These are phyloP conservation scores for Murraya paniculata DNA, from an alignment of 345 rosid genomes.

Conservation along the genomic window DNA sequence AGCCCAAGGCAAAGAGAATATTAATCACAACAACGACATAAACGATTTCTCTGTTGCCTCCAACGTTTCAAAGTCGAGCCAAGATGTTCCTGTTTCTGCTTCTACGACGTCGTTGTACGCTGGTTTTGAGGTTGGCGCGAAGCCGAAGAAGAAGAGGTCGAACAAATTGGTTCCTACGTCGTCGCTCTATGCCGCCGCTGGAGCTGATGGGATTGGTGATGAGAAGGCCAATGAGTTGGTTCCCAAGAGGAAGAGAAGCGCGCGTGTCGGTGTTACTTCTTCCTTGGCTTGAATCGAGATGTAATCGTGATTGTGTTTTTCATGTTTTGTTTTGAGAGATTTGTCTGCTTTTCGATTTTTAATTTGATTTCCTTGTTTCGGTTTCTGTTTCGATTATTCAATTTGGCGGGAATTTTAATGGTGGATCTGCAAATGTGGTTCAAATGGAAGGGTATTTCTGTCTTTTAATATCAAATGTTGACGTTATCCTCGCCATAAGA, in stretches of 20 bases:
- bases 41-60: neutral
- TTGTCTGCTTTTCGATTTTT: neutral
- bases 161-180: no score
- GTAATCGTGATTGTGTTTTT: neutral
- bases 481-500: no score
- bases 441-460: neutral
- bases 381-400: neutral
- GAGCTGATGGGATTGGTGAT: no score
- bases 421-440: neutral
- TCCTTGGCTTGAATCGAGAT: neutral
- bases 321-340: neutral
- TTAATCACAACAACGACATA: neutral
- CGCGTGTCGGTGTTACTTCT: neutral
- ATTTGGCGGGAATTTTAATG: neutral
- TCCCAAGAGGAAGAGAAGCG: conserved; percentile 1
- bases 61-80: neutral
- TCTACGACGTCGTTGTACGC: neutral
- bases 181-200: no score
- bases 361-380: neutral
- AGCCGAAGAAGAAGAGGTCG: no score
- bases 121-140: neutral
- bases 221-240: neutral
- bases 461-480: neutral
- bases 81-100: neutral
- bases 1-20: neutral